Evolutionary conservation across 225 moss, liverwort and hornwort species (phyloP), one percentile per base, ranked within the genome.

Genomic region (Physcomitrellopsis africana): DNA sequence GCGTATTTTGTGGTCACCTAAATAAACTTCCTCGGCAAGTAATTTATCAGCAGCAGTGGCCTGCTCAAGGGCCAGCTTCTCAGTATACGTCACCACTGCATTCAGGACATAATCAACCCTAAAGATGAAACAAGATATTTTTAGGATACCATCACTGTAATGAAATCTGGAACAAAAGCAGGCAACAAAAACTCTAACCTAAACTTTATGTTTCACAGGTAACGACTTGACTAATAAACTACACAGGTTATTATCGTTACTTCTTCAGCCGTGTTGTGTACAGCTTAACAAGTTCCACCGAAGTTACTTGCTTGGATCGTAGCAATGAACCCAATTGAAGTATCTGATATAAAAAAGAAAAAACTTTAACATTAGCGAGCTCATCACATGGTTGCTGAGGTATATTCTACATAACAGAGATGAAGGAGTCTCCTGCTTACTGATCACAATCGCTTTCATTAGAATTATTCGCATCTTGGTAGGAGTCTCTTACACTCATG

Each of bases 41-140:
- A 87, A 76, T 12, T 72, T 68, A 62, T 91, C 89, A 48, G 87
- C 89, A 77, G 78, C 87, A 62, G 43, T 17, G 65, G 91, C 91
- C 73, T 91, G 91, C 64, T 89, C 81, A 57, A 81, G 72, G 67
- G 91, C 87, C 72, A 89, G 74, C 67, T 85, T 63, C 24, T 81
- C 80, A 18, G 89, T 91, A 54, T 85, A 91, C 5, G 91, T 89
- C 57, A 91, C 81, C 67, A 91, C 91, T 61, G 89, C 91, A 71
- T 91, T 70, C 57, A 91, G 32, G 19, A 81, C 79, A 63, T 83
- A 13, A 83, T 91, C 91, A 9, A 77, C 69, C 77, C 91, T 89
- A 62, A 42, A 73, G 37, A 32, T 53, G 19, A 72, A 68, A 29
- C 15, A 56, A 43, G 20, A 65, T 4, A 37, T 37, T 37, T 37